Conservation (phyloP, 495 filamentous ascomycete genomes). For the Neurospora sp. region DNA sequence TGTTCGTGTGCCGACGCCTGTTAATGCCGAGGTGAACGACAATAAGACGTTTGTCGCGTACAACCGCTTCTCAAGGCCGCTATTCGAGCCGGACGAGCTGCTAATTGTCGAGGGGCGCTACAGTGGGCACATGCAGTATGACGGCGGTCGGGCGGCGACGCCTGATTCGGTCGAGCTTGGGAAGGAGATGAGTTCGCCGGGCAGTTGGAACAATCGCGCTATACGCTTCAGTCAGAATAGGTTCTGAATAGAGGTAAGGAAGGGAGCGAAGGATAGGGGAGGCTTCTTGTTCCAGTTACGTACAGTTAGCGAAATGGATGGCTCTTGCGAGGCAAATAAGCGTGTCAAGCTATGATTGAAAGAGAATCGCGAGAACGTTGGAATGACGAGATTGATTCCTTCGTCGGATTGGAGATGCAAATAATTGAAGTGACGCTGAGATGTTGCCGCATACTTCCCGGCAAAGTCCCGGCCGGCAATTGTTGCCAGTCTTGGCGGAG, state of each 20-base stretch:
- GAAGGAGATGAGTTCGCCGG: not conserved
- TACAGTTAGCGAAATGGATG: not conserved
- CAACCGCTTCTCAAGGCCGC: constrained; percentile 45
- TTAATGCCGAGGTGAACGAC: constrained; percentile 37
- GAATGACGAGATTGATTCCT: not conserved
- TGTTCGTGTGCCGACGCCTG: constrained; percentile 38
- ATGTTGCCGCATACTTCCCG: not conserved
- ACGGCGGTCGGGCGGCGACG: not conserved
- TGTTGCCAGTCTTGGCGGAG: not conserved
- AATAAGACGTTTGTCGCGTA: constrained; percentile 38
- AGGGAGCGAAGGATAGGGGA: not conserved
- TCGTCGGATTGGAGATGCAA: not conserved
- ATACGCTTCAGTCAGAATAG: not conserved
- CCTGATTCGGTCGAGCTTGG: not conserved
- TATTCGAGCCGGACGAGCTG: constrained; percentile 16
- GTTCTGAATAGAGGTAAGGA: not conserved
- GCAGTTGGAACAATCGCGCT: not conserved
- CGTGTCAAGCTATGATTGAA: not conserved
- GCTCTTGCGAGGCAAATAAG: not conserved
- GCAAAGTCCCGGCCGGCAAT: not conserved
- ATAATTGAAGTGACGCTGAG: not conserved
- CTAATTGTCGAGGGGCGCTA: constrained; percentile 7
- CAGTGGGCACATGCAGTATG: not conserved
- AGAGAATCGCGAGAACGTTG: not conserved
- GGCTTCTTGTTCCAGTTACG: not conserved